phyloP scores from a whole-genome alignment of 148 eudicot genomes.

The Simmondsia chinensis region DNA sequence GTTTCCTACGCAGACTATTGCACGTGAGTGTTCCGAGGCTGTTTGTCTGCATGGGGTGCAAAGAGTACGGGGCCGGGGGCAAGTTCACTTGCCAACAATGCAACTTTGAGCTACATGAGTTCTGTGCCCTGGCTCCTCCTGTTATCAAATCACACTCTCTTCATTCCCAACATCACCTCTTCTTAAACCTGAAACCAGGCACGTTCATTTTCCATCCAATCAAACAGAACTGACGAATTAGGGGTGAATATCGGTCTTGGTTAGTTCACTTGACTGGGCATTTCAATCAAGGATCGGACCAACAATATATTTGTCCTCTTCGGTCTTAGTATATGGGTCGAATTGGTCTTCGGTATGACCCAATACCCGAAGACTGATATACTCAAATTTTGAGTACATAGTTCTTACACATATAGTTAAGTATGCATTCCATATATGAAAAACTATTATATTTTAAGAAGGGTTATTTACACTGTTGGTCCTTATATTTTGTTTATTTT shows the following conservation, averaged over 20 bases:
- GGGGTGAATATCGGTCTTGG: background rate
- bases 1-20: constrained; percentile 38
- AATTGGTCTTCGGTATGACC: too few species aligned
- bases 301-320: too few species aligned
- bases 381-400: too few species aligned
- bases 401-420: too few species aligned
- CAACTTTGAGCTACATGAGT: constrained; percentile 81
- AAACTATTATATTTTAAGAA: too few species aligned
- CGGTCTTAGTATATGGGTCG: too few species aligned
- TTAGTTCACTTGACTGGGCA: background rate
- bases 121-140: constrained; percentile 86
- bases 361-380: too few species aligned
- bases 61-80: constrained; percentile 71
- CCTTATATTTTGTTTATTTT: too few species aligned
- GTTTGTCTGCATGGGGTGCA: constrained; percentile 70
- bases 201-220: background rate
- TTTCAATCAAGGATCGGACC: too few species aligned
- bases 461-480: too few species aligned
- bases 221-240: background rate
- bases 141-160: constrained; percentile 60
- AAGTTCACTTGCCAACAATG: constrained; percentile 66
- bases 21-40: constrained; percentile 26
- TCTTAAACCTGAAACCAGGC: constrained; percentile 51
- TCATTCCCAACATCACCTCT: constrained; percentile 71
- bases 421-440: too few species aligned